Base-by-base conservation (phyloP, 768 basidiomycete species). In the Dioszegia aurantiaca region DNA sequence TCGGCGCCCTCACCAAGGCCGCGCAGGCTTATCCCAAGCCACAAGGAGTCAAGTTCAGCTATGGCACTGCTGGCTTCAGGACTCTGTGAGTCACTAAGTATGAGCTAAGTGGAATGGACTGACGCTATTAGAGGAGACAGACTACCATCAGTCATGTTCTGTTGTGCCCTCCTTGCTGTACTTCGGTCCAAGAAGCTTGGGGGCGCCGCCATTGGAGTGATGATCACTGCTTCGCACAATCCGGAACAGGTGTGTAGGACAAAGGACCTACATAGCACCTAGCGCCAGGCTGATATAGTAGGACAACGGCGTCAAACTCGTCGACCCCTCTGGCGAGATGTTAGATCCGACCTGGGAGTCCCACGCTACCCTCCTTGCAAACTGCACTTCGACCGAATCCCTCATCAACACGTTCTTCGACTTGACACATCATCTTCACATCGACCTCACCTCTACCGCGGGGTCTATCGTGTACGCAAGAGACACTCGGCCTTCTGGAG, bases 161-260 rank as follows among this genome's bases (percentile, higher is more conserved):
- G 92, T 65, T 87, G 94, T 14, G 95, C 90, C 11, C 78, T 98
- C 39, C 80, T 99, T 17, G 95, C 95, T 43, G 89, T 83, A 5
- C 81, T 99, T 48, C 80, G 95, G 58, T 97, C 92, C 79, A 95
- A 87, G 80, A 86, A 84, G 62, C 81, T 92, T n/a, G 86, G 87
- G 72, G 91, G 95, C 26, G 87, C 86, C 73, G 87, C 86, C 24
- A 88, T 99, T 67, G 95, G 95, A 16, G 89, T 98, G 21, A 98
- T 99, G 95, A 87, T 99, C 73, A 99, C 95, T 36, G 95, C 95
- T 2, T 94, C 91, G n/a, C 95, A 99, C 78, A 99, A 99, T 75
- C 94, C 95, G n/a, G 93, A 93, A 74, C 92, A 69, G 64, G 83
- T 49, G 30, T 4, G 21, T 28, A 30, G 26, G 26, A n/a, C 17